Percentiles rank a stretch among this genome's conserved stretches.
Evolutionary conservation across 805 yeast species (phyloP).

Genomic region (Candida orba): DNA sequence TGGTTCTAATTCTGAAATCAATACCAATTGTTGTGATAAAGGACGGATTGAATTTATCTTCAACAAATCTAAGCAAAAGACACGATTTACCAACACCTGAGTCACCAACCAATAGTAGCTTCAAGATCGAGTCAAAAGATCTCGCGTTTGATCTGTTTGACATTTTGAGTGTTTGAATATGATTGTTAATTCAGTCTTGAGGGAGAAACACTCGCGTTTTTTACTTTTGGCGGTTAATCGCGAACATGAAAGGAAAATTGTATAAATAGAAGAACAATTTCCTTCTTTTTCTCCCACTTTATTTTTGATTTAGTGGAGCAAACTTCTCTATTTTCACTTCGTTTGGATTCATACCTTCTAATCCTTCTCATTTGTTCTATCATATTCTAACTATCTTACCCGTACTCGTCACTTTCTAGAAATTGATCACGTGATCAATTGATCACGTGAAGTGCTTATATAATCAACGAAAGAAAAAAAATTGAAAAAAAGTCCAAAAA

Average conservation of each 20-base stretch:
- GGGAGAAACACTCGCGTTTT: not conserved
- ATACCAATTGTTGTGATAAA: slow-evolving; percentile 97
- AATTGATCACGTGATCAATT: too few relatives aligned
- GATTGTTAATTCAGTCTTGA: not conserved
- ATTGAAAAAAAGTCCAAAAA: too few relatives aligned
- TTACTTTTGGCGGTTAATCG: not conserved
- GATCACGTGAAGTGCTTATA: too few relatives aligned
- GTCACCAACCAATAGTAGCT: slow-evolving; percentile 88
- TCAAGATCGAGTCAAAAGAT: slow-evolving; percentile 85
- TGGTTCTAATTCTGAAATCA: slow-evolving; percentile 95
- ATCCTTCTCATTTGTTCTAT: too few relatives aligned
- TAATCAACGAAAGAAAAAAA: too few relatives aligned
- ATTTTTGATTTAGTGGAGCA: not conserved
- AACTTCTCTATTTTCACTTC: too few relatives aligned
- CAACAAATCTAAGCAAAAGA: slow-evolving; percentile 84
- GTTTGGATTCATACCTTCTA: too few relatives aligned
- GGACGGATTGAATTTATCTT: slow-evolving; percentile 92
- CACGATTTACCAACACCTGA: slow-evolving; percentile 90
- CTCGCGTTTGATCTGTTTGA: slow-evolving; percentile 59
- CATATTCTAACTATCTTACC: too few relatives aligned
- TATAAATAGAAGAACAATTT: not conserved
- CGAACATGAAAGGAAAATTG: not conserved
- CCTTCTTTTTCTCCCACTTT: not conserved
- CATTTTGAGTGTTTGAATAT: slow-evolving; percentile 11
- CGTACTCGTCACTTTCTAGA: too few relatives aligned